These are phyloP conservation scores for Catharanthus roseus DNA, from an alignment of 257 asterid species.

Conservation along the genomic window DNA sequence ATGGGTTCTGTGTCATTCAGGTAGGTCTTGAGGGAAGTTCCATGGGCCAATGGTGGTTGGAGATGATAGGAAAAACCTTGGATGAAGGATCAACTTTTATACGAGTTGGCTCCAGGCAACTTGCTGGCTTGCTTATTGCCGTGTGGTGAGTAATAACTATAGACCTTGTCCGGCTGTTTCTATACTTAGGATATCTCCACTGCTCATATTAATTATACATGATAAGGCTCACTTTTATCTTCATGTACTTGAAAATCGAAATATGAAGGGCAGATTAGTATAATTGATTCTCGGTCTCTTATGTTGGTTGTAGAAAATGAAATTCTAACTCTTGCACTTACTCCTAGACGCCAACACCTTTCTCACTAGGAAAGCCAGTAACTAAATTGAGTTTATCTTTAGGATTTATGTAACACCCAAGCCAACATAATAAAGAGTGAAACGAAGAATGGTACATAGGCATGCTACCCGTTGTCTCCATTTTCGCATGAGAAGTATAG, in stretches of 20 bases:
- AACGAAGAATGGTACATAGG: no score
- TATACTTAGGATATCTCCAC: background rate
- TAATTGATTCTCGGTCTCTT: background rate
- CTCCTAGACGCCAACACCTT: background rate
- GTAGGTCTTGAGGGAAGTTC: slow-evolving; percentile 98
- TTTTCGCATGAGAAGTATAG: no score
- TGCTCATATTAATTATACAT: background rate
- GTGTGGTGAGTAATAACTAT: slow-evolving; percentile 51
- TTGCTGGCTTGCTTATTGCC: slow-evolving; percentile 92
- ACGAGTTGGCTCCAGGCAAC: slow-evolving; percentile 92
- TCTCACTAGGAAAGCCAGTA: background rate
- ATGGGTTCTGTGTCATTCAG: slow-evolving; percentile 39
- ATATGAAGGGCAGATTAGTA: background rate
- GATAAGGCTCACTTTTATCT: slow-evolving; percentile 1
- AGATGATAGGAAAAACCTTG: slow-evolving; percentile 84
- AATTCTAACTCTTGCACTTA: background rate
- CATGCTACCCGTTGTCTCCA: no score
- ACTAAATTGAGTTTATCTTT: background rate
- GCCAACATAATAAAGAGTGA: no score
- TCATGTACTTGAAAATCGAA: background rate
- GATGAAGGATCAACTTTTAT: slow-evolving; percentile 86
- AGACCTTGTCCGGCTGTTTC: background rate
- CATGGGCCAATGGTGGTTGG: slow-evolving; percentile 97
- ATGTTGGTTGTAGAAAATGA: background rate
- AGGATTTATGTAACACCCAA: background rate